Percentiles rank a stretch among this genome's conserved stretches.
Evolutionary conservation across 352 stramenopile genomes (phyloP).

Genomic region (Globisporangium sylvaticum): DNA sequence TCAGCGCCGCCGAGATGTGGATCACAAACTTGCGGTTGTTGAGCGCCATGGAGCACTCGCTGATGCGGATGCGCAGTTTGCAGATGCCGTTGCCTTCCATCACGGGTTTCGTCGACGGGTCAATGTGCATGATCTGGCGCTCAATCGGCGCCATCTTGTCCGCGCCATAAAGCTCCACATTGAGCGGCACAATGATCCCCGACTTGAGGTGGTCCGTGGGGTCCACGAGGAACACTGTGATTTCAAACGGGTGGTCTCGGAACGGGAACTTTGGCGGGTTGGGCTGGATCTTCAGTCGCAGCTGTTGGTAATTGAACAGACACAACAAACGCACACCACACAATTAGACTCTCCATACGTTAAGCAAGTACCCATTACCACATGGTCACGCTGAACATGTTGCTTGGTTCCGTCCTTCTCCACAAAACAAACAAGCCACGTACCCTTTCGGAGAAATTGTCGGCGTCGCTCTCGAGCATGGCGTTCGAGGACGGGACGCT

Average conservation of each 20-base stretch:
- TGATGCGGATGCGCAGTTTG: conserved; percentile 75
- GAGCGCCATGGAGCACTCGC: conserved; percentile 80
- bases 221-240: conserved; percentile 87
- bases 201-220: conserved; percentile 75
- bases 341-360: background rate
- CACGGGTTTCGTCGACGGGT: conserved; percentile 69
- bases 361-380: background rate
- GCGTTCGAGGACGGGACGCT: conserved; percentile 16
- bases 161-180: conserved; percentile 78
- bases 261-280: conserved; percentile 84
- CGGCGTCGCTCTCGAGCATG: conserved; percentile 42
- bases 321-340: background rate
- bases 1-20: conserved; percentile 59
- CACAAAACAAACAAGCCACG: conserved; percentile 7
- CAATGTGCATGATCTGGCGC: conserved; percentile 76
- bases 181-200: conserved; percentile 67
- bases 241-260: conserved; percentile 80
- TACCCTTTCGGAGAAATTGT: conserved; percentile 55
- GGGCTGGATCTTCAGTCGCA: conserved; percentile 83
- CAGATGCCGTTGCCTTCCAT: conserved; percentile 84
- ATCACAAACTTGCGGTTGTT: conserved; percentile 86
- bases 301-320: conserved; percentile 16
- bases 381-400: background rate
- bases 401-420: background rate
- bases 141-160: conserved; percentile 83